Percentiles rank a stretch among this genome's conserved stretches.
Evolutionary conservation across 75 land plant species (phyloP).

Genomic region (Azolla pinnata): DNA sequence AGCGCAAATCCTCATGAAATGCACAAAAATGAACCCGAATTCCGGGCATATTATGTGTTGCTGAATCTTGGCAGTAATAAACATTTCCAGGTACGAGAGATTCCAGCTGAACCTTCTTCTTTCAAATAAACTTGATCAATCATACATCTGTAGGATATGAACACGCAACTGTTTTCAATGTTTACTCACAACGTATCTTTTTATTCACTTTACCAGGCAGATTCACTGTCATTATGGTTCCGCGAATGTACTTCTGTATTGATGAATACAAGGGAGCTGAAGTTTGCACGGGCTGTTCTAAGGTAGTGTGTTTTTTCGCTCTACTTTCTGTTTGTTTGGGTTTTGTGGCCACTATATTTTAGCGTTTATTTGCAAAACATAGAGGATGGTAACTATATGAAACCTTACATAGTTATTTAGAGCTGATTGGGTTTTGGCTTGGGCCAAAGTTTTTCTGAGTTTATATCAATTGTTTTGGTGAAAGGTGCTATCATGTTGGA

Average conservation of each 20-base stretch:
- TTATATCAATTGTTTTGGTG: conserved; percentile 1
- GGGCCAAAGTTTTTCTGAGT: neutral
- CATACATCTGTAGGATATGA: too few relatives aligned
- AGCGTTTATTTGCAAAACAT: neutral
- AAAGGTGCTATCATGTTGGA: conserved; percentile 49
- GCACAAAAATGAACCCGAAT: conserved; percentile 62
- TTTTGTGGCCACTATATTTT: too few relatives aligned
- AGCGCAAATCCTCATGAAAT: conserved; percentile 17
- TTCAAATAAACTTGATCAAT: too few relatives aligned
- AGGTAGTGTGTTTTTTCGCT: too few relatives aligned
- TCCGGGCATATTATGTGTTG: conserved; percentile 63
- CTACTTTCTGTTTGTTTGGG: too few relatives aligned
- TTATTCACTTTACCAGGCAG: conserved; percentile 36
- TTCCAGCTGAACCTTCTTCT: too few relatives aligned
- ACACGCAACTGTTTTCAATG: too few relatives aligned
- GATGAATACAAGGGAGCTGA: conserved; percentile 47
- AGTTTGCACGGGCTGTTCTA: conserved; percentile 46
- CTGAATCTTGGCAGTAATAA: conserved; percentile 51
- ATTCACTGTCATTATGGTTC: conserved; percentile 67
- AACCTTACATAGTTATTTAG: neutral
- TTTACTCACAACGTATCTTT: too few relatives aligned
- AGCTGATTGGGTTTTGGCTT: neutral
- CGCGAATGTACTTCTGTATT: conserved; percentile 32
- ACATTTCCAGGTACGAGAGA: conserved; percentile 48
- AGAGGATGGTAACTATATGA: neutral